Base-by-base conservation (phyloP, 768 basidiomycete genomes). In the Pisolithus orientalis region DNA sequence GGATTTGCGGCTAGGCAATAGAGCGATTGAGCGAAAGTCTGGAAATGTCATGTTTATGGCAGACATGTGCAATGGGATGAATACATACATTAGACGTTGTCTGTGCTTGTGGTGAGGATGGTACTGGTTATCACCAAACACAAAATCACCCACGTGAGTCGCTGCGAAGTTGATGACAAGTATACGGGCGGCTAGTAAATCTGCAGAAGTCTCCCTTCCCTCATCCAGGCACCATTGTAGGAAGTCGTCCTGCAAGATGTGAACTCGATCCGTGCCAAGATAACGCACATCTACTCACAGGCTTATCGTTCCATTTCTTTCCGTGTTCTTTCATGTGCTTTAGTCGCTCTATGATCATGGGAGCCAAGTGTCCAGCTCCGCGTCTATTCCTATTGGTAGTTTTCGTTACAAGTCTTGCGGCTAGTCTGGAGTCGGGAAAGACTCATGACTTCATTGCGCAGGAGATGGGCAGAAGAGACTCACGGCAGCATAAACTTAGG, bases 1-100 rank as follows among this genome's bases (percentile, higher is more conserved):
- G 74, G 70, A 27, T 68, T 50, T 0, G 69, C 63, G 4, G 71
- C 73, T 3, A 77, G 66, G 45, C 65, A 52, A 40, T 63, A 69
- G 0, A 77, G 54, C 0, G 67, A 69, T 24, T 70, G 66, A 0
- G 65, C 65, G 34, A 72, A 63, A 37, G 53, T 62, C 71, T 72
- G 28, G 3, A 10, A 8, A 11, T 13, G 13, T 34, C 34, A 34
- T 34, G 43, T 44, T 8, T 43, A 10, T 21, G 6, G 42, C 10
- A 9, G 4, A 11, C 10, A 11, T 21, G 21, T 6, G 8, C 11
- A 6, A 24, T 21, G 17, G 6, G 25, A 17, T 24, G 25, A 11
- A 21, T 6, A 17, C 25, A 25, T 17, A 43, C 42, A 43, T 13
- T 43, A 1, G 42, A 10, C 10, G 42, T 21, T 6, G 42, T 43